Conservation (phyloP, 2,329 filamentous ascomycete genomes). For the Colletotrichum gloeosporioides region DNA sequence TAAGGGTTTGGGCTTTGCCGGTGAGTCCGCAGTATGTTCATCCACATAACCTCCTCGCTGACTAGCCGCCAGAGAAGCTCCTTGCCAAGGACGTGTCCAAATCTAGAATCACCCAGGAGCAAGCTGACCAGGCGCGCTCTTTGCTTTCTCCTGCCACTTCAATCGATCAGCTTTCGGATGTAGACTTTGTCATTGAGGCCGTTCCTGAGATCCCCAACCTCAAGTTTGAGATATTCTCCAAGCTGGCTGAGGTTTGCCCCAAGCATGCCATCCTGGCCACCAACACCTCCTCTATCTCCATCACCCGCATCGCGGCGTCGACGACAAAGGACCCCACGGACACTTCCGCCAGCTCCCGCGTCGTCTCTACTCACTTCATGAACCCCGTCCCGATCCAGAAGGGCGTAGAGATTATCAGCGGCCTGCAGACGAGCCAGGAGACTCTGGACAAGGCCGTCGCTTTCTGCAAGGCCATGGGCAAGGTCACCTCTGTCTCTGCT, state of each 20-base stretch:
- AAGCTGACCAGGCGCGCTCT: constrained; percentile 75
- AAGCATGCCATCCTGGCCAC: constrained; percentile 90
- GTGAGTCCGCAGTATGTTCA: constrained; percentile 46
- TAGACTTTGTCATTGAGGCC: constrained; percentile 97
- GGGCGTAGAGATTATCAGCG: constrained; percentile 96
- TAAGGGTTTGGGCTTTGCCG: constrained; percentile 89
- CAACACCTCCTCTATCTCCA: constrained; percentile 98
- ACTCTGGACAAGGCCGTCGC: constrained; percentile 84
- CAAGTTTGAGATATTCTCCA: constrained; percentile 86
- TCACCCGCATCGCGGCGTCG: constrained; percentile 92
- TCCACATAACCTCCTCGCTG: neutral
- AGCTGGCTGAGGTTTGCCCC: constrained; percentile 81
- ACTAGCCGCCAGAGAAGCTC: constrained; percentile 73
- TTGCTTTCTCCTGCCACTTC: constrained; percentile 74
- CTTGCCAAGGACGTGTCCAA: constrained; percentile 93
- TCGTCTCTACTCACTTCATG: constrained; percentile 98
- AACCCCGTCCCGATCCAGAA: constrained; percentile 97
- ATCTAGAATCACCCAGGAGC: constrained; percentile 80
- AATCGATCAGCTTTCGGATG: constrained; percentile 78
- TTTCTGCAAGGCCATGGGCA: constrained; percentile 92
- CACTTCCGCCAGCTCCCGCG: constrained; percentile 81
- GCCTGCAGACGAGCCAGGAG: constrained; percentile 84
- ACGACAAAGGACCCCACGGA: constrained; percentile 81
- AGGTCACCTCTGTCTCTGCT: constrained; percentile 84
- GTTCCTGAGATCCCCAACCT: constrained; percentile 90